Evolutionary conservation across 1,139 yeast genomes (phyloP), one percentile per base, ranked within the genome.

Genomic region (Neolecta irregularis): DNA sequence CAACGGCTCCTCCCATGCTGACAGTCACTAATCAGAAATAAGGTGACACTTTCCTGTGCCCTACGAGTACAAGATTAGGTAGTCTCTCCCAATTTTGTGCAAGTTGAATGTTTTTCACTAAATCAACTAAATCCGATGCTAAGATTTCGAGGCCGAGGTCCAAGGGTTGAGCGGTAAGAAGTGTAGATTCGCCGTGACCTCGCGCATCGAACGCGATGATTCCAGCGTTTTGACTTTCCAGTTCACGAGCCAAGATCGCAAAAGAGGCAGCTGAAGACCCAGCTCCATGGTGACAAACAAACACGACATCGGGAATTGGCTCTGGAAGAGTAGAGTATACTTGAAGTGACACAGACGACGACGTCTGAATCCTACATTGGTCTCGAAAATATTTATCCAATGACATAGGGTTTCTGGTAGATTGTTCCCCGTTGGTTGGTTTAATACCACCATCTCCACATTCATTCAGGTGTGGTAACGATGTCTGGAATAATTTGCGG

Each of bases 241-340:
- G 47, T 4, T 32, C 48, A 15, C 33, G 42, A 30, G 38, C 43
- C 16, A 24, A 46, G 37, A 16, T 45, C 1, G 80, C 80, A 60
- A 79, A 88, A 1, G 94, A 65, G 57, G 80, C 60, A 0, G 77
- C 81, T 2, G 80, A 70, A 1, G 95, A 83, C 1, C 96, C 98
- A 1, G 95, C 95, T 4, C 99, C 99, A 53, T 88, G 99, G 44
- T 80, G 91, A 45, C 74, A 72, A 2, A 85, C 58, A 45, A 78
- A 71, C 1, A 81, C n/a, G n/a, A n/a, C n/a, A n/a, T n/a, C n/a
- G n/a, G n/a, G n/a, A n/a, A n/a, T n/a, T n/a, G n/a, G n/a, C n/a
- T n/a, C n/a, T n/a, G n/a, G n/a, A n/a, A n/a, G n/a, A n/a, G n/a
- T n/a, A n/a, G n/a, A n/a, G n/a, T n/a, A n/a, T n/a, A n/a, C n/a